Percentiles rank a stretch among this genome's conserved stretches.
phyloP scores from a whole-genome alignment of 1,139 yeast genomes.

The Candida sojae region DNA sequence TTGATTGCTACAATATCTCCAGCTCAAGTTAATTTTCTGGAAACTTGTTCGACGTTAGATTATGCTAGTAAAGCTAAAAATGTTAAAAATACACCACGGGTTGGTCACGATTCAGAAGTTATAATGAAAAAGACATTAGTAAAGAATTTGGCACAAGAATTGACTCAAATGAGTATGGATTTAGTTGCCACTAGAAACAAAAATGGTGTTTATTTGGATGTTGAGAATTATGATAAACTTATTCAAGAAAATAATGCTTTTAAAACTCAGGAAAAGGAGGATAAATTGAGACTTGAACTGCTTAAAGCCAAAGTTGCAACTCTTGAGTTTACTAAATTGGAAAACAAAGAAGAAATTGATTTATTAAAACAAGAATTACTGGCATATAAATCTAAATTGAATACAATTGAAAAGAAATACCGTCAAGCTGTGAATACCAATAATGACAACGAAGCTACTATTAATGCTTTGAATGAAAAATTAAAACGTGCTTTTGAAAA shows the following conservation, averaged over 20 bases:
- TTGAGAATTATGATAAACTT: conserved; percentile 54
- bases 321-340: conserved; percentile 11
- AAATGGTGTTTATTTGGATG: conserved; percentile 66
- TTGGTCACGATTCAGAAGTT: conserved; percentile 51
- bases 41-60: conserved; percentile 79
- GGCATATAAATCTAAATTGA: conserved; percentile 3
- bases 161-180: conserved; percentile 58
- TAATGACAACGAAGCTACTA: conserved; percentile 2
- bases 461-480: conserved; percentile 8
- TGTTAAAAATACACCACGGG: conserved; percentile 72
- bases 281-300: conserved; percentile 15
- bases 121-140: conserved; percentile 61
- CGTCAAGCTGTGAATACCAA: not conserved
- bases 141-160: conserved; percentile 56
- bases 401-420: conserved; percentile 1
- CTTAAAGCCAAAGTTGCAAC: conserved; percentile 15
- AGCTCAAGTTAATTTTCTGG: conserved; percentile 69
- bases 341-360: conserved; percentile 10
- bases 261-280: conserved; percentile 26
- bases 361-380: conserved; percentile 10
- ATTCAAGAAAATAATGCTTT: conserved; percentile 34
- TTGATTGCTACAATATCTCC: conserved; percentile 85
- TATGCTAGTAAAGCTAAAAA: conserved; percentile 83
- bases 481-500: conserved; percentile 9
- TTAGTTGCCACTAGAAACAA: conserved; percentile 60